These are phyloP conservation scores for Colletotrichum navitas DNA, from an alignment of 2,329 filamentous ascomycete species.

Conservation along the genomic window DNA sequence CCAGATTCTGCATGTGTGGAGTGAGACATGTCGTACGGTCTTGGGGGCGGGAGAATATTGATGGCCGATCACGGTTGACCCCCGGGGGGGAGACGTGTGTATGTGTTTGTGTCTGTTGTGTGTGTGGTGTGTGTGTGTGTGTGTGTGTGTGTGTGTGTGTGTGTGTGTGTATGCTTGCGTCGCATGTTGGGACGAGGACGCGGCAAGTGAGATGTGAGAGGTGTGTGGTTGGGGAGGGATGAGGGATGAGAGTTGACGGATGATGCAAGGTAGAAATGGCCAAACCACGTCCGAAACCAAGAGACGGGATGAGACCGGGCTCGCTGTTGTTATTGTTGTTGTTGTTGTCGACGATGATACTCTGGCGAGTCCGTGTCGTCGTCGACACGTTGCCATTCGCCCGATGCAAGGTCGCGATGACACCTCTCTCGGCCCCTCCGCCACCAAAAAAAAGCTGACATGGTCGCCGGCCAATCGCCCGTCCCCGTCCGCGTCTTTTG, in stretches of 20 bases:
- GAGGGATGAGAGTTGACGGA: not conserved
- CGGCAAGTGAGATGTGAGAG: not conserved
- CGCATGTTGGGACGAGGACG: slow-evolving; percentile 10
- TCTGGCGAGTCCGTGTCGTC: not conserved
- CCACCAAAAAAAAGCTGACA: not conserved
- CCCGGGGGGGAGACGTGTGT: not conserved
- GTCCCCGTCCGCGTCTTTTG: not conserved
- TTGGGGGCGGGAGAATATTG: not conserved
- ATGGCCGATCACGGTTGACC: slow-evolving; percentile 15
- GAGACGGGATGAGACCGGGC: slow-evolving; percentile 15
- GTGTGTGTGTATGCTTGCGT: not conserved
- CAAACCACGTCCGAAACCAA: not conserved
- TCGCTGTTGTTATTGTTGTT: not conserved
- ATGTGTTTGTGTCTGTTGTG: not conserved
- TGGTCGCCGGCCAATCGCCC: not conserved
- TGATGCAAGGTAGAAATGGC: not conserved
- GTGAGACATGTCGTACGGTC: slow-evolving; percentile 31
- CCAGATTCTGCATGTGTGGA: slow-evolving; percentile 12
- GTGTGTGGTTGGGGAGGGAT: not conserved
- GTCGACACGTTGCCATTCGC: slow-evolving; percentile 8
- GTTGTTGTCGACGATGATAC: not conserved
- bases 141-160: not conserved
- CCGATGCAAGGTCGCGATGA: slow-evolving; percentile 1
- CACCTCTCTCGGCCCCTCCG: not conserved
- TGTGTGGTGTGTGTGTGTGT: not conserved